Conservation (phyloP, 208 protist genomes). For the Borovskyia barvae region DNA sequence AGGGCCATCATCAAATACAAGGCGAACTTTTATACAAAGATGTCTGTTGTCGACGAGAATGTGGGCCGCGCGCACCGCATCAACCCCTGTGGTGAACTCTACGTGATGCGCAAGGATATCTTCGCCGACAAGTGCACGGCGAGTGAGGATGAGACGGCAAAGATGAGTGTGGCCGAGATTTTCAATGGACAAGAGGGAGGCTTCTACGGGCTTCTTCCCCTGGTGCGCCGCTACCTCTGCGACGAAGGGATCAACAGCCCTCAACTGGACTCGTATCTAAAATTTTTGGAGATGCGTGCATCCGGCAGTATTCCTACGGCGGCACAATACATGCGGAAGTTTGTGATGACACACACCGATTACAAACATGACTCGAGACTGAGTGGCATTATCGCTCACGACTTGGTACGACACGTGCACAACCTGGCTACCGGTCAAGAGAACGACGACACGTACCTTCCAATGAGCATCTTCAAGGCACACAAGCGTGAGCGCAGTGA, state of each 20-base stretch:
- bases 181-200: conserved; percentile 91
- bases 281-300: conserved; percentile 93
- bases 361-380: conserved; percentile 96
- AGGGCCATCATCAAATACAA: conserved; percentile 95
- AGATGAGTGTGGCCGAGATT: conserved; percentile 94
- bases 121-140: conserved; percentile 38
- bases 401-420: conserved; percentile 78
- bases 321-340: conserved; percentile 93
- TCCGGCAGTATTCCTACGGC: conserved; percentile 92
- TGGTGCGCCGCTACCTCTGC: conserved; percentile 89
- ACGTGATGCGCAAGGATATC: conserved; percentile 95
- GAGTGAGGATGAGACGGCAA: conserved; percentile 52
- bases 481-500: conserved; percentile 27
- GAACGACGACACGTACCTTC: conserved; percentile 55
- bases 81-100: conserved; percentile 88
- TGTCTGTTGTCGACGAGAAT: conserved; percentile 97
- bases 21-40: conserved; percentile 95
- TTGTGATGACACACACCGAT: conserved; percentile 91
- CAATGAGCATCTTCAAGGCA: conserved; percentile 37
- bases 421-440: conserved; percentile 43
- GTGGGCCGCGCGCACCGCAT: conserved; percentile 93
- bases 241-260: conserved; percentile 57
- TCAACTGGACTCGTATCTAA: conserved; percentile 86
- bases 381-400: conserved; percentile 84
- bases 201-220: conserved; percentile 93